A percentile compares a stretch with the other conserved stretches of the same genome.
phyloP scores from a whole-genome alignment of 2,329 filamentous ascomycete genomes.

The Metarhizium guizhouense region DNA sequence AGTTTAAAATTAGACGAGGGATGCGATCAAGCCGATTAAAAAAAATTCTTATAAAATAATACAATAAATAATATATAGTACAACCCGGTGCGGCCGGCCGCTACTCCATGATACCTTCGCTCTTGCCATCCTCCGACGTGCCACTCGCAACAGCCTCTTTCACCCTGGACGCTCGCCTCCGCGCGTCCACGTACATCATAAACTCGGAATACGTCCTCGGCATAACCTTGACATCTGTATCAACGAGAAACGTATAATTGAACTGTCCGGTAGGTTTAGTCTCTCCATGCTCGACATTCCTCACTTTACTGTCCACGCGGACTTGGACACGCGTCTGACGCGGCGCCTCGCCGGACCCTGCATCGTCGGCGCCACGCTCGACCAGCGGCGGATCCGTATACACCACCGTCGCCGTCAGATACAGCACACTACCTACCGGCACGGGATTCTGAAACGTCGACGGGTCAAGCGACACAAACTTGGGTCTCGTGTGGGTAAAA shows the following conservation, averaged over 20 bases:
- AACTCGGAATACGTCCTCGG: slow-evolving; percentile 21
- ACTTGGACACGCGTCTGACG: slow-evolving; percentile 17
- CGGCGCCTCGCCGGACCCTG: slow-evolving; percentile 14
- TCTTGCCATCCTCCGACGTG: neutral
- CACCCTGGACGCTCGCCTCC: slow-evolving; percentile 11
- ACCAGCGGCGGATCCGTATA: slow-evolving; percentile 20
- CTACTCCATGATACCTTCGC: neutral
- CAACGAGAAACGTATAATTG: slow-evolving; percentile 22
- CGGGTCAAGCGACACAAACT: slow-evolving; percentile 20
- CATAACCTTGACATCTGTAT: slow-evolving; percentile 18
- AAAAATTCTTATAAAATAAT: too few species aligned
- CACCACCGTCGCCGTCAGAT: slow-evolving; percentile 18
- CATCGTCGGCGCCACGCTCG: slow-evolving; percentile 17
- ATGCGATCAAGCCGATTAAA: too few species aligned
- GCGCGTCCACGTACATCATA: slow-evolving; percentile 21
- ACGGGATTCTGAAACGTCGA: slow-evolving; percentile 22
- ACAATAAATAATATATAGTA: too few species aligned
- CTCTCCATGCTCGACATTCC: slow-evolving; percentile 20
- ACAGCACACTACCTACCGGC: slow-evolving; percentile 19
- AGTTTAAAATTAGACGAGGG: too few species aligned
- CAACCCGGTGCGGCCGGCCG: too few species aligned
- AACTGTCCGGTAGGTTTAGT: slow-evolving; percentile 21
- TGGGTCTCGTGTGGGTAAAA: slow-evolving; percentile 21
- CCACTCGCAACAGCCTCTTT: neutral
- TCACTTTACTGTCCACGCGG: slow-evolving; percentile 21